Evolutionary conservation across 1,284 basidiomycete genomes (phyloP), one percentile per base, ranked within the genome.

Genomic region (Trichosporon sp.): DNA sequence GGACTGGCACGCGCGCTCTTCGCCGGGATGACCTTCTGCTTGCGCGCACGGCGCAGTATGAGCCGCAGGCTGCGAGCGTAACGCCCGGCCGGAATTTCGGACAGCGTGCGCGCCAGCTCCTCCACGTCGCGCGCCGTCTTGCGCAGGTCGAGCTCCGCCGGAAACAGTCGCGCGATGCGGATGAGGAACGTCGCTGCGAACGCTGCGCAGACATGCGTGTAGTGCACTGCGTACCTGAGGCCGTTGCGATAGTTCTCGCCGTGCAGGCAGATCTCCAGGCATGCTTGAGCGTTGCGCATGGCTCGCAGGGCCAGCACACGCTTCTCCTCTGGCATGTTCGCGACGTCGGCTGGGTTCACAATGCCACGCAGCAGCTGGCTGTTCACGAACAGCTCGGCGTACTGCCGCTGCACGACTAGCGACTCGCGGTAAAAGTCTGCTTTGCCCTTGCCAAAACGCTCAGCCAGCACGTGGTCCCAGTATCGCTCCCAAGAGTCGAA

Each of bases 101-200:
- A 85, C 80, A 94, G 85, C 9, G 93, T 82, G 49, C 80, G 81
- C 0, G 89, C 88, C 5, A 95, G 82, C 60, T 86, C 86, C 76
- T 94, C 91, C 4, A 95, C 89, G 71, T 90, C 87, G 33, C 82
- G 83, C 63, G 88, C 86, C 56, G 92, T 89, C 63, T 89, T 87
- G 49, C 85, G 82, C 49, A 89, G 84, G 73, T 95, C 86, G 67
- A 91, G 89, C 70, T 94, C 90, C 59, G 88, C 85, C 1, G 93
- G 93, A 82, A 95, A 94, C 31, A 95, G 82, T 13, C 92, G 86
- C 44, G 87, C 87, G 46, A 95, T 83, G 56, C 94, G 88, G 63
- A 96, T 84, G 64, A 95, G 81, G 78, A 95, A 90, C 4, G 91
- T 91, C 14, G 91, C 92, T 21, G 90, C 87, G 79, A 96, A 96